Base-by-base conservation (phyloP, 1,139 yeast genomes). In the Blastobotrys buckinghamii region DNA sequence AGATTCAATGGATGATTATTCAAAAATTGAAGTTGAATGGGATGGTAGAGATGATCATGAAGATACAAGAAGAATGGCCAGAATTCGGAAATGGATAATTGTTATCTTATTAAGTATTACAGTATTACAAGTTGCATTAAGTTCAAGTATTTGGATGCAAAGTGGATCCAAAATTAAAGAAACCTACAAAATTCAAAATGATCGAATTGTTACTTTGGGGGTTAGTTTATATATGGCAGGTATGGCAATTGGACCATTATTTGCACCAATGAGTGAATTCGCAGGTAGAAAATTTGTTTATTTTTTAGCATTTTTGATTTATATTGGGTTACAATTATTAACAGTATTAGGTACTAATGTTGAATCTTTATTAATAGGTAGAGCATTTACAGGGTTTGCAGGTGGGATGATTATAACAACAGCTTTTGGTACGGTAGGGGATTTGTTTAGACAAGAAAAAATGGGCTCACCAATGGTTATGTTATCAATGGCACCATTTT, bases 221-320 rank as follows among this genome's bases (percentile, higher is more conserved):
- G 77, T 80, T 1, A 76, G 84, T 0, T 65, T 81, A 13, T 81
- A 78, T 72, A 82, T 81, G 34, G 67, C 79, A 53, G 87, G 87
- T 0, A 70, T 82, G 54, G 77, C 80, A n/a, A 65, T 75, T 22
- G 88, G 87, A 9, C 63, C 81, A 44, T 65, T 81, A 39, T 70
- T 84, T 71, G 79, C 83, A 19, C 86, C 88, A 2, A 64, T 81
- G 29, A 78, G 84, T 15, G 87, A 82, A 60, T 76, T 76, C 52
- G 74, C 75, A 47, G 87, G 87, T 2, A 68, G 87, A 53, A 74
- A 77, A 55, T 70, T 76, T 1, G 82, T 82, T 0, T 82, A 78
- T 59, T 37, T 50, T 10, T 4, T 41, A 2, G 43, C 45, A 2
- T 40, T 46, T 22, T 6, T 46, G 1, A 65, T 80, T 33, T 68